Evolutionary conservation across 1,284 basidiomycete genomes (phyloP), one percentile per base, ranked within the genome.

Genomic region (Trichosporon ovoides): DNA sequence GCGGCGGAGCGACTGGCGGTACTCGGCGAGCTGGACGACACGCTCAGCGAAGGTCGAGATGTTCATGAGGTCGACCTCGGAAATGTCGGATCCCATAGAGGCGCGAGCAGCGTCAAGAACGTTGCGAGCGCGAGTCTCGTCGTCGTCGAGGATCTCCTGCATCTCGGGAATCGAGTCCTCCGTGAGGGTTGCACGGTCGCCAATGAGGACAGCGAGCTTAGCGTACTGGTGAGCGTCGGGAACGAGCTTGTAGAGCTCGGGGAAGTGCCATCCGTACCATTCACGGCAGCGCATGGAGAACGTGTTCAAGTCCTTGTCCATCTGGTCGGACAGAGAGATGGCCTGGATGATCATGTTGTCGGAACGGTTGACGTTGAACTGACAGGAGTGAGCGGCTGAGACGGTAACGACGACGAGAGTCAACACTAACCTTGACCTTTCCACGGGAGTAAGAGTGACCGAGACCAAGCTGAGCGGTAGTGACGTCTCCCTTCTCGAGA

Each of bases 301-400:
- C 24, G 95, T 87, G 82, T 98, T 98, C 76, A 98, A 93, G 78
- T 98, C 95, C 83, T 98, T 98, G 85, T 98, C 95, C 74, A 98
- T 88, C 74, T 97, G 94, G 81, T 98, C 95, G 70, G 98, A 89
- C 57, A 98, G 86, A 2, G 95, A 90, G 73, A 98, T 98, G 56
- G 95, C 95, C 80, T 98, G 96, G 73, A 98, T 98, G 81, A 99
- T 98, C 95, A 99, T 99, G 82, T 98, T 99, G 82, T 99, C 95
- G 64, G 91, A 87, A 66, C 95, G 85, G 84, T 98, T 98, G 68
- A 98, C 95, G 82, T 98, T 98, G 86, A 98, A 98, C 81, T 78
- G 59, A n/a, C 20, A 5, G 19, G 24, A n/a, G 57, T 60, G 49
- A 55, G 58, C 60, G 19, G 53, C 50, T 49, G 14, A 14, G 14